Conservation (phyloP, 129 eudicot genomes). For the Pulicaria dysenterica region DNA sequence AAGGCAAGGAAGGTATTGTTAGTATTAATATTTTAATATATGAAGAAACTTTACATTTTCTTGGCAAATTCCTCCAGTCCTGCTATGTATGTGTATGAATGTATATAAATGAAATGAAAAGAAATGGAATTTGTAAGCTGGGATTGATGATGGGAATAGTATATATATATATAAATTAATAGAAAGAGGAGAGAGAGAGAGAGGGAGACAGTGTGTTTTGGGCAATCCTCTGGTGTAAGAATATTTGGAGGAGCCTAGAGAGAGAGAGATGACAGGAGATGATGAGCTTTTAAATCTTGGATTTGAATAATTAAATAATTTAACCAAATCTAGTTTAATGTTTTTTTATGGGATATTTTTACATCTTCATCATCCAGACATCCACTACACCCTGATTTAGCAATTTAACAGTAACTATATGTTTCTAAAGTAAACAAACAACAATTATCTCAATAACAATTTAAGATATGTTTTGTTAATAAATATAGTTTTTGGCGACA, state of each 20-base stretch:
- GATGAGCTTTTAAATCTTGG: conserved; percentile 50
- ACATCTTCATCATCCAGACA: no score
- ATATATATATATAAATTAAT: conserved; percentile 23
- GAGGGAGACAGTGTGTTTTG: conserved; percentile 38
- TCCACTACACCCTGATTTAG: not conserved
- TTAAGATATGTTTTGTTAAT: no score
- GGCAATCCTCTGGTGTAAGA: conserved; percentile 66
- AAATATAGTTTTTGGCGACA: no score
- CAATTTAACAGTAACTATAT: not conserved
- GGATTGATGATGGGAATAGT: conserved; percentile 42
- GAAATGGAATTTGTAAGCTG: conserved; percentile 47
- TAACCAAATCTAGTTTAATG: conserved; percentile 16
- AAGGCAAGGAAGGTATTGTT: conserved; percentile 40
- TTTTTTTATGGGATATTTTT: not conserved
- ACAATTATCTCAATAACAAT: no score
- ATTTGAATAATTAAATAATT: conserved; percentile 26
- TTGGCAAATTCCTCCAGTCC: conserved; percentile 59
- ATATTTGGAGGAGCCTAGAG: conserved; percentile 53
- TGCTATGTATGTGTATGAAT: conserved; percentile 21
- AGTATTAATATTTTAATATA: conserved; percentile 16
- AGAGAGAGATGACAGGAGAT: conserved; percentile 54
- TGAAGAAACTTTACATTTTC: conserved; percentile 16
- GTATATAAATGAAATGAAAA: conserved; percentile 36
- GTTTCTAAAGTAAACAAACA: no score
- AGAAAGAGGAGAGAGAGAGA: conserved; percentile 31